A percentile compares a stretch with the other conserved stretches of the same genome.
Evolutionary conservation across 2,329 filamentous ascomycete genomes (phyloP).

Genomic region (Aureobasidium mangrovei): DNA sequence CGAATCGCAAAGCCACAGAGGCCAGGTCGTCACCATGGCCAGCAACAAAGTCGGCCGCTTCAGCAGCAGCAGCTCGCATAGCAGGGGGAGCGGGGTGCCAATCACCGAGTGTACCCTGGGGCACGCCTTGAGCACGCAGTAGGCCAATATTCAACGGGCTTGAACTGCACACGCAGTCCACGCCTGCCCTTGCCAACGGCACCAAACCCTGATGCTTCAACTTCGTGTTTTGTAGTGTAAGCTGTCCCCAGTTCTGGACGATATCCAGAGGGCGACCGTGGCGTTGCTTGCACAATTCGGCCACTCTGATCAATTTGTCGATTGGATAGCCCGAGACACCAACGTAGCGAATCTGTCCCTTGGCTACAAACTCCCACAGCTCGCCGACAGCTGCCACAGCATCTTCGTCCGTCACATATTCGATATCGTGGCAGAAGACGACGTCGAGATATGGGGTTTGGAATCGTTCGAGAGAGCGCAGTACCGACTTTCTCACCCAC

Average conservation of each 20-base stretch:
- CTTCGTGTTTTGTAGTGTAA: conserved; percentile 15
- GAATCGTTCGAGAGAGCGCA: conserved; percentile 53
- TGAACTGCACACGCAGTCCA: conserved; percentile 5
- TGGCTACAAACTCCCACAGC: conserved; percentile 59
- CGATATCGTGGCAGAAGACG: conserved; percentile 67
- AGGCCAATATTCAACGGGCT: conserved; percentile 15
- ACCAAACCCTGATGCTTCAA: conserved; percentile 8
- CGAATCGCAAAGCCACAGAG: conserved; percentile 12
- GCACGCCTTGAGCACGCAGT: conserved; percentile 12
- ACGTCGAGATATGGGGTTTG: conserved; percentile 59
- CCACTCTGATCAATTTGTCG: conserved; percentile 56
- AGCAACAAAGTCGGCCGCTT: neutral
- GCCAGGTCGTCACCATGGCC: conserved; percentile 1
- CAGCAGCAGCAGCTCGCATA: neutral
- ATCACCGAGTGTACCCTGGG: conserved; percentile 7
- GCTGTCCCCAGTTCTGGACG: conserved; percentile 36
- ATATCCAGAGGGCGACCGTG: conserved; percentile 76
- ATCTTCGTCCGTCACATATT: conserved; percentile 57
- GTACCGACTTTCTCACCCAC: conserved; percentile 54
- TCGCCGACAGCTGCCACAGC: conserved; percentile 49
- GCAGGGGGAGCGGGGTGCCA: conserved; percentile 15
- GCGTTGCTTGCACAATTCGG: conserved; percentile 57
- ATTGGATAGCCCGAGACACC: conserved; percentile 85
- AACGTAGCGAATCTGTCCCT: conserved; percentile 63
- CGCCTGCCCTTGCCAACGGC: conserved; percentile 4